Evolutionary conservation across 2,329 filamentous ascomycete species (phyloP).

Genomic region (Phialocephala sp.): DNA sequence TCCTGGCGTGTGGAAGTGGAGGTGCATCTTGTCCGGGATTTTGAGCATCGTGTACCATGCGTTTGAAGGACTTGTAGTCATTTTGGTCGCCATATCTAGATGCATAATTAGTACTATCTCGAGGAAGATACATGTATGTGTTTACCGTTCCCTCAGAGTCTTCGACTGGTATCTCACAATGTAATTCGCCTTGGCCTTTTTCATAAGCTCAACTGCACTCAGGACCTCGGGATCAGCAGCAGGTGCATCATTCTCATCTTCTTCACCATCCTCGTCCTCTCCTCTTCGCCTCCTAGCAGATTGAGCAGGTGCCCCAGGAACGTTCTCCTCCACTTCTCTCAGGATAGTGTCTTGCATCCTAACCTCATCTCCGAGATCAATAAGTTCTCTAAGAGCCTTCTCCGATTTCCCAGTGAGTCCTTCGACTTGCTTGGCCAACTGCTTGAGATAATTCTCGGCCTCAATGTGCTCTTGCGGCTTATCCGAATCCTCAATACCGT

Average conservation of each 20-base stretch:
- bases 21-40: conserved; percentile 58
- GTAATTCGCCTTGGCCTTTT: conserved; percentile 45
- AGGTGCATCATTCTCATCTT: conserved; percentile 48
- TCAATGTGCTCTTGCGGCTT: conserved; percentile 43
- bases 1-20: conserved; percentile 58
- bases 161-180: conserved; percentile 44
- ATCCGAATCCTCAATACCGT: conserved; percentile 43
- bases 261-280: conserved; percentile 46
- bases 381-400: conserved; percentile 58
- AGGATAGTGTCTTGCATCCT: conserved; percentile 38
- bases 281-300: conserved; percentile 39
- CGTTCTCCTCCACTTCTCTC: conserved; percentile 42
- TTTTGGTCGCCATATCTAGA: conserved; percentile 63
- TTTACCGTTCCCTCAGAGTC: conserved; percentile 50
- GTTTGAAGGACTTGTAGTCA: conserved; percentile 65
- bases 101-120: neutral
- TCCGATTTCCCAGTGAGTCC: conserved; percentile 61
- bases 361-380: conserved; percentile 60
- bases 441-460: conserved; percentile 48
- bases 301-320: conserved; percentile 33
- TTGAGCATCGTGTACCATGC: conserved; percentile 64
- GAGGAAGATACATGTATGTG: neutral
- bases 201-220: conserved; percentile 46
- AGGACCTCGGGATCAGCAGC: conserved; percentile 35
- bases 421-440: conserved; percentile 52